Evolutionary conservation across 768 basidiomycete genomes (phyloP).

Genomic region (Melanogaster broomeanus): DNA sequence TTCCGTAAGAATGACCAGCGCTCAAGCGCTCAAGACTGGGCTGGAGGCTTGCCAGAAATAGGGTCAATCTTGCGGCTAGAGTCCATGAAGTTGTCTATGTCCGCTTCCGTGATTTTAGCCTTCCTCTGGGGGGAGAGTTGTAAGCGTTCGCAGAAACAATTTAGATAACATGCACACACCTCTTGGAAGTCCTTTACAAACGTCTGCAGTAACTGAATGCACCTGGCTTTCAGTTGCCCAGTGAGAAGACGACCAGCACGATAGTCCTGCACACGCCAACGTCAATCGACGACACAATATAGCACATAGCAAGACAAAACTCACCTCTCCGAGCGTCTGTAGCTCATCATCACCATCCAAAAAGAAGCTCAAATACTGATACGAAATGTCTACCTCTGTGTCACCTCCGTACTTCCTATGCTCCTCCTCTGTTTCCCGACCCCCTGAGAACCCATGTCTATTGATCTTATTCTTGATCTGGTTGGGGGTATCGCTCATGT

Average conservation of each 20-base stretch:
- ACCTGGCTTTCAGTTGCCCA: slow-evolving; percentile 87
- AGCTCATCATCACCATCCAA: slow-evolving; percentile 94
- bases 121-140: slow-evolving; percentile 56
- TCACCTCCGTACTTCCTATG: slow-evolving; percentile 87
- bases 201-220: slow-evolving; percentile 78
- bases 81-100: slow-evolving; percentile 81
- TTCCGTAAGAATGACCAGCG: background rate
- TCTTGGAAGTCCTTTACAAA: slow-evolving; percentile 89
- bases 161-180: slow-evolving; percentile 36
- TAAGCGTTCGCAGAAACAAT: slow-evolving; percentile 4
- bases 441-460: slow-evolving; percentile 94
- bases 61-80: slow-evolving; percentile 71
- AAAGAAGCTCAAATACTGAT: slow-evolving; percentile 95
- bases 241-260: slow-evolving; percentile 85
- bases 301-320: background rate
- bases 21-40: background rate
- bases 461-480: slow-evolving; percentile 99
- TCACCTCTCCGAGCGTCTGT: slow-evolving; percentile 70
- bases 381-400: slow-evolving; percentile 93
- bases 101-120: slow-evolving; percentile 77
- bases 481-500: slow-evolving; percentile 89
- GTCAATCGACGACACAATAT: background rate
- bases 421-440: slow-evolving; percentile 93
- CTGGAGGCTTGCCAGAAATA: slow-evolving; percentile 40
- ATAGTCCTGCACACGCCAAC: slow-evolving; percentile 67